These are phyloP conservation scores for Botryosphaeria dothidea DNA, from an alignment of 2,329 filamentous ascomycete genomes.

Conservation along the genomic window DNA sequence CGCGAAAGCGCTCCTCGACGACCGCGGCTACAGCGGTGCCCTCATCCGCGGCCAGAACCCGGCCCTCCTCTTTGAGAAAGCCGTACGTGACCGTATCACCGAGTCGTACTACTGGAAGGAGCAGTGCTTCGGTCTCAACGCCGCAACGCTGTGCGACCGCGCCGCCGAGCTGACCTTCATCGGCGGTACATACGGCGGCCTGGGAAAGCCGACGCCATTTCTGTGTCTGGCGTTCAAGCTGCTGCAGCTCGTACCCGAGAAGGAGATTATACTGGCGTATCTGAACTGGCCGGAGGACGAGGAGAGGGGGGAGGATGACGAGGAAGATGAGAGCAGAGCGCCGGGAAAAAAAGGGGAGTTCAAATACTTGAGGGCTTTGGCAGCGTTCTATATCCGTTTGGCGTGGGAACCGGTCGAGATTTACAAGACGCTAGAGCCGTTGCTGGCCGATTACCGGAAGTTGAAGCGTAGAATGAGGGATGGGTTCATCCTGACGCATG, in stretches of 20 bases:
- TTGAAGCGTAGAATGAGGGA: slow-evolving; percentile 73
- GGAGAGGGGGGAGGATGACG: slow-evolving; percentile 69
- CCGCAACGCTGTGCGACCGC: slow-evolving; percentile 77
- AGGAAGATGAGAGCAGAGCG: slow-evolving; percentile 21
- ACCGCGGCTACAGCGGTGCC: slow-evolving; percentile 75
- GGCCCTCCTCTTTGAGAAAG: slow-evolving; percentile 93
- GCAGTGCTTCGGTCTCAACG: slow-evolving; percentile 94
- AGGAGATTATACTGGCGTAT: slow-evolving; percentile 79
- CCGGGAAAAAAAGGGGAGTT: slow-evolving; percentile 46
- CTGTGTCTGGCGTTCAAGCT: slow-evolving; percentile 94
- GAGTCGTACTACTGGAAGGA: slow-evolving; percentile 99
- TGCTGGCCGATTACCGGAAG: slow-evolving; percentile 80
- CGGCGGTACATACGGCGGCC: slow-evolving; percentile 81
- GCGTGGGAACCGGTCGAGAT: slow-evolving; percentile 82
- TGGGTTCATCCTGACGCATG: slow-evolving; percentile 72
- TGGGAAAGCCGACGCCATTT: slow-evolving; percentile 88
- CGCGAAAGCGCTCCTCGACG: slow-evolving; percentile 76
- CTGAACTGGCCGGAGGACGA: slow-evolving; percentile 71
- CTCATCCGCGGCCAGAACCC: slow-evolving; percentile 90
- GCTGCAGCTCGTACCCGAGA: slow-evolving; percentile 79
- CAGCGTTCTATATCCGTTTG: slow-evolving; percentile 89
- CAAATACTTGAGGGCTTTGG: slow-evolving; percentile 83
- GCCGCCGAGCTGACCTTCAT: slow-evolving; percentile 82
- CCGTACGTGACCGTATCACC: slow-evolving; percentile 91
- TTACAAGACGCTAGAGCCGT: slow-evolving; percentile 77